Evolutionary conservation across 208 protist genomes (phyloP).

Genomic region (Leishmania aethiopica): DNA sequence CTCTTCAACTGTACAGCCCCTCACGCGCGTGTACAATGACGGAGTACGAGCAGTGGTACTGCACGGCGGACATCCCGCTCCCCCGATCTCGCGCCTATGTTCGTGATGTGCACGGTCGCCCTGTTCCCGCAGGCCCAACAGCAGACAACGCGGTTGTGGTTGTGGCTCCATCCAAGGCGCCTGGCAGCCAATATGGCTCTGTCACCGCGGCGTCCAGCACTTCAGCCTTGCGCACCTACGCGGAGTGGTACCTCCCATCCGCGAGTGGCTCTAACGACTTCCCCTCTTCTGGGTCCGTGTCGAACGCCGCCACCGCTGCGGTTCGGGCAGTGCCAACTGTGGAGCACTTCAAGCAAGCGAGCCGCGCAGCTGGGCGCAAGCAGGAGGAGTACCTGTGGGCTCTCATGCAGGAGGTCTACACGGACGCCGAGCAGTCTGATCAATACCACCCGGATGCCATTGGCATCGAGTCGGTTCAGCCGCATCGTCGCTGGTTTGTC

Average conservation of each 20-base stretch:
- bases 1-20: not conserved
- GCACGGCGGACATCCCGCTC: constrained; percentile 47
- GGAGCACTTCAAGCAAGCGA: constrained; percentile 50
- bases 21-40: constrained; percentile 12
- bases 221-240: constrained; percentile 38
- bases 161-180: not conserved
- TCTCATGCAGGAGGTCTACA: constrained; percentile 54
- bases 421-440: constrained; percentile 51
- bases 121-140: constrained; percentile 1
- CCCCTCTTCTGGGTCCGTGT: not conserved
- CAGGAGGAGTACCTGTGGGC: constrained; percentile 68
- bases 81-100: constrained; percentile 8
- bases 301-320: not conserved
- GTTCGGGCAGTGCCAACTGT: constrained; percentile 34
- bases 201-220: constrained; percentile 1
- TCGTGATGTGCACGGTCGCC: constrained; percentile 28
- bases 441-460: constrained; percentile 70
- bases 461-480: constrained; percentile 55
- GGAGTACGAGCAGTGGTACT: constrained; percentile 43
- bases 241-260: constrained; percentile 50
- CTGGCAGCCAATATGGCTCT: constrained; percentile 1
- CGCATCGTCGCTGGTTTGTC: constrained; percentile 80
- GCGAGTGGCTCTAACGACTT: constrained; percentile 1
- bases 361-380: constrained; percentile 31
- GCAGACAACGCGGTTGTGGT: not conserved